Evolutionary conservation across 192 early-diverging fungal species (phyloP).

Genomic region (Coemansia sp.): DNA sequence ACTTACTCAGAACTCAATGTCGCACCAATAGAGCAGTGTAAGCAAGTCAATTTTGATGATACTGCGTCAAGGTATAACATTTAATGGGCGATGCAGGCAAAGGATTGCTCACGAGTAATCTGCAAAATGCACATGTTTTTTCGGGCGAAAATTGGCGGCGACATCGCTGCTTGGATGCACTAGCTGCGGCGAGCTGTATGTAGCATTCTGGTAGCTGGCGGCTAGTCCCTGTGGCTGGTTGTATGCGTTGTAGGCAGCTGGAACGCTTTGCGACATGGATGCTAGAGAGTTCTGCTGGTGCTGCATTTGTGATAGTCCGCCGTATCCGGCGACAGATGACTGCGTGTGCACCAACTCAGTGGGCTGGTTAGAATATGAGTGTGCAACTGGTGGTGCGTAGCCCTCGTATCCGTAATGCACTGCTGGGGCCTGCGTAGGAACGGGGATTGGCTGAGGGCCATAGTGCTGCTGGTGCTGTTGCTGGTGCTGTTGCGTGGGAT

Average conservation of each 20-base stretch:
- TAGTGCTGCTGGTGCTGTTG: too few species aligned
- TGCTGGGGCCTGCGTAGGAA: neutral
- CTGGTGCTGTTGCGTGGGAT: too few species aligned
- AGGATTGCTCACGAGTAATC: neutral
- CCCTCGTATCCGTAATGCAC: neutral
- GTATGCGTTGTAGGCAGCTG: slow-evolving; percentile 3
- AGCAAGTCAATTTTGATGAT: too few species aligned
- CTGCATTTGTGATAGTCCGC: neutral
- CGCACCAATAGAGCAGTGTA: too few species aligned
- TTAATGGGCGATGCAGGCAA: too few species aligned
- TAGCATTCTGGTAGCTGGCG: neutral
- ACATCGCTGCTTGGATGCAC: slow-evolving; percentile 1
- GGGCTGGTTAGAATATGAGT: neutral
- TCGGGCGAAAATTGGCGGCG: slow-evolving; percentile 2
- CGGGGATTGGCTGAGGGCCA: slow-evolving; percentile 3
- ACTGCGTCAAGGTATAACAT: too few species aligned
- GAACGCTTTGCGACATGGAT: slow-evolving; percentile 16
- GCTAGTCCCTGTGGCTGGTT: neutral
- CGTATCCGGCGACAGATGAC: neutral
- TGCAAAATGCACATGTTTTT: slow-evolving; percentile 47
- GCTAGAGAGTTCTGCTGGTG: neutral
- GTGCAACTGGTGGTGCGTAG: neutral
- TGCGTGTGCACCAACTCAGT: neutral
- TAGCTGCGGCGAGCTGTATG: slow-evolving; percentile 14
- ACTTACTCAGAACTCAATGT: too few species aligned